These are phyloP conservation scores for Pterulicium gracile DNA, from an alignment of 1,284 basidiomycete species.

Conservation along the genomic window DNA sequence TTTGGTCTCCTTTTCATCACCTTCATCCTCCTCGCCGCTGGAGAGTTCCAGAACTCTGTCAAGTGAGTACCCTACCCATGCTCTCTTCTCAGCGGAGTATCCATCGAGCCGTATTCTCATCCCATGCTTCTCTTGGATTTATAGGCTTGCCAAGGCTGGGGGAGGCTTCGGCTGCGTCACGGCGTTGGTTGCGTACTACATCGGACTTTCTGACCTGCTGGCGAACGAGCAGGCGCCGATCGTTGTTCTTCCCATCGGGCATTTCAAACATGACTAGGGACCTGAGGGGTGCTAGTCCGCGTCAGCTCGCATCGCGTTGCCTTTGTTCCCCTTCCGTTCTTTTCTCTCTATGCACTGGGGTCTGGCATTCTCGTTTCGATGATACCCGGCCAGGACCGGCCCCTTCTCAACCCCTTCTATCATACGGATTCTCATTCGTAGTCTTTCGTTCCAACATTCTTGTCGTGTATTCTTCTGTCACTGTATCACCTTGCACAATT, in stretches of 20 bases:
- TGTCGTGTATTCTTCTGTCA: too few relatives aligned
- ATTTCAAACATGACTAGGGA: neutral
- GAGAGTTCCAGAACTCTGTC: neutral
- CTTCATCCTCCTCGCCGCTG: conserved; percentile 1
- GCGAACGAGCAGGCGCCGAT: neutral
- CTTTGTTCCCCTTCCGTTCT: neutral
- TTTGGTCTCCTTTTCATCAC: neutral
- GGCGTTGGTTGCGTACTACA: conserved; percentile 1
- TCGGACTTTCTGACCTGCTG: neutral
- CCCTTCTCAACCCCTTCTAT: too few relatives aligned
- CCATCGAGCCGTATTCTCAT: too few relatives aligned
- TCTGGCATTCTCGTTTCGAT: neutral
- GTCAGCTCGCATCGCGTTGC: neutral
- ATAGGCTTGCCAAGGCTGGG: neutral
- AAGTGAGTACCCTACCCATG: neutral
- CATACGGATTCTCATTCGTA: neutral
- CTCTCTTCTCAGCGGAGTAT: neutral
- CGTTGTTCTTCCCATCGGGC: neutral
- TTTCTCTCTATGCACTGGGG: neutral
- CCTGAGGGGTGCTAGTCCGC: neutral
- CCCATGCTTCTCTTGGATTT: neutral
- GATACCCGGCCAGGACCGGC: too few relatives aligned
- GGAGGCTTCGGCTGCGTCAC: neutral
- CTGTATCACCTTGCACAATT: too few relatives aligned
- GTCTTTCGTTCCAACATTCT: neutral